These are phyloP conservation scores for Calonectria pseudoreteaudii DNA, from an alignment of 2,329 filamentous ascomycete species.

Conservation along the genomic window DNA sequence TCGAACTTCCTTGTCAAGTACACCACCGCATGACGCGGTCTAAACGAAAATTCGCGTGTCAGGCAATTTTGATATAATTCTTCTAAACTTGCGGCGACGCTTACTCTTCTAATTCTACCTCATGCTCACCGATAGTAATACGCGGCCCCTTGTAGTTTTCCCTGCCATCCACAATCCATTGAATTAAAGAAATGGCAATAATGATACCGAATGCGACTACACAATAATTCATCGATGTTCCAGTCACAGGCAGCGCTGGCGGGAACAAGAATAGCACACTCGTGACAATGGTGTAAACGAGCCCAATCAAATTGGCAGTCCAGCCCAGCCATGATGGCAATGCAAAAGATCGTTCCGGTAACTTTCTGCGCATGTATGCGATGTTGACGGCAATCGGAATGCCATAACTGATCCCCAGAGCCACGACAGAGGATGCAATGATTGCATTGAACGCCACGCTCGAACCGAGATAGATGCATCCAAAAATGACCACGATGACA, in stretches of 20 bases:
- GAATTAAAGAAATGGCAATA: constrained; percentile 53
- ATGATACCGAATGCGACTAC: constrained; percentile 60
- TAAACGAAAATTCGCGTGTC: not conserved
- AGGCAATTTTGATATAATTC: not conserved
- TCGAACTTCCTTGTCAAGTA: not conserved
- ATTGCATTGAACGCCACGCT: constrained; percentile 76
- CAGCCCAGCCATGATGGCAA: constrained; percentile 51
- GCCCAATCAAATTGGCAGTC: constrained; percentile 55
- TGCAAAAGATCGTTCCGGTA: constrained; percentile 63
- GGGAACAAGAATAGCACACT: constrained; percentile 81
- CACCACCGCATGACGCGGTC: not conserved
- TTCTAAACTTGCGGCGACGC: not conserved
- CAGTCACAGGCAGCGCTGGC: constrained; percentile 71
- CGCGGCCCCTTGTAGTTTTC: constrained; percentile 51
- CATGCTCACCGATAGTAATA: constrained; percentile 24
- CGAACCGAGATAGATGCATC: constrained; percentile 77
- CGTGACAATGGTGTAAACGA: constrained; percentile 74
- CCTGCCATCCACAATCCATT: constrained; percentile 60
- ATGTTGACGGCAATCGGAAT: constrained; percentile 80
- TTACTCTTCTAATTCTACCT: constrained; percentile 7
- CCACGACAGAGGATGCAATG: constrained; percentile 77
- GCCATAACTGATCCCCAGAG: constrained; percentile 78
- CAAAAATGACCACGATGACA: constrained; percentile 73
- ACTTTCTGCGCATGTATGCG: constrained; percentile 70
- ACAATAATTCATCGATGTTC: constrained; percentile 74